Conservation (phyloP, 306 rosid species). For the Quercus gilva region DNA sequence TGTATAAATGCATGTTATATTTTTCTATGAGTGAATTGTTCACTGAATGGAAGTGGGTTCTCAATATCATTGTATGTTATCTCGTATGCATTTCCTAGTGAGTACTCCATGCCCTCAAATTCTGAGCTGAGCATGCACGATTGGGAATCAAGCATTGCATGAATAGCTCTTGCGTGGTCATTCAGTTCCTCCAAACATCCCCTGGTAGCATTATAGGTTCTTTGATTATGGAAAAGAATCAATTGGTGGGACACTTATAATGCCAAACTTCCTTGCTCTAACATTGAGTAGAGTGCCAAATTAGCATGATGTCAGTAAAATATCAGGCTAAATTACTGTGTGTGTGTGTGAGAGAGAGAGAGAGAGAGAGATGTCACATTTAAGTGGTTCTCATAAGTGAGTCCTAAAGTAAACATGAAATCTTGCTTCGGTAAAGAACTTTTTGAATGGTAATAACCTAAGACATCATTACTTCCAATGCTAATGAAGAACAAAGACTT, state of each 20-base stretch:
- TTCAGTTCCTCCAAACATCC: conserved; percentile 34
- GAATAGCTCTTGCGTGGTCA: conserved; percentile 16
- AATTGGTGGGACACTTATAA: conserved; percentile 22
- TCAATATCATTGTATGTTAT: conserved; percentile 23
- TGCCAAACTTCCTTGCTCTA: conserved; percentile 34
- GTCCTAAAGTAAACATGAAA: conserved; percentile 11
- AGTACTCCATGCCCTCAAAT: conserved; percentile 13
- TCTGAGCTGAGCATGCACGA: conserved; percentile 20
- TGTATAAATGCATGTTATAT: too few relatives aligned
- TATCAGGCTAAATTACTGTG: too few relatives aligned
- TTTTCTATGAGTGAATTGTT: neutral
- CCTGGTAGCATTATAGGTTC: conserved; percentile 6
- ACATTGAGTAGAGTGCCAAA: conserved; percentile 17
- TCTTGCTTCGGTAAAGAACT: neutral
- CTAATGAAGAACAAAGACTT: conserved; percentile 30
- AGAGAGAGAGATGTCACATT: neutral
- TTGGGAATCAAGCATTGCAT: conserved; percentile 1
- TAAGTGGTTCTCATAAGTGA: conserved; percentile 20
- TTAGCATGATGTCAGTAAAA: too few relatives aligned
- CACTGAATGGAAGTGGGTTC: conserved; percentile 21
- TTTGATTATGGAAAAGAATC: conserved; percentile 34
- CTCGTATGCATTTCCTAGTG: conserved; percentile 29
- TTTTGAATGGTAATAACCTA: conserved; percentile 16
- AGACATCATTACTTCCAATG: conserved; percentile 29
- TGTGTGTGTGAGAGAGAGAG: neutral